Evolutionary conservation across 305 asterid genomes (phyloP), one percentile per base, ranked within the genome.

Genomic region (Fraxinus nigra): DNA sequence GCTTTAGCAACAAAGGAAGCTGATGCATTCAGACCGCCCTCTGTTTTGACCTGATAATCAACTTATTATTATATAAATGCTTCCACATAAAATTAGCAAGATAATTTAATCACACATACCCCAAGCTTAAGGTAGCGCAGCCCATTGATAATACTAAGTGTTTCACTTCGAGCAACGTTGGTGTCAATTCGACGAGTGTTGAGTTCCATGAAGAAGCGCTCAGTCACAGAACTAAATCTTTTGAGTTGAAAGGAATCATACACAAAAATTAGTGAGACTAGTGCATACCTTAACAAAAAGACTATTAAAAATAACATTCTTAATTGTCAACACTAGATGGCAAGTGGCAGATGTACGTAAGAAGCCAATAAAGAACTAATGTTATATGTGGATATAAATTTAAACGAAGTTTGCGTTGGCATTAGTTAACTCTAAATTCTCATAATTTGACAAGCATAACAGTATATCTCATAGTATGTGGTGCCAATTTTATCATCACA

Each of bases 1-100:
- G 98, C 99, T 90, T 97, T 97, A 46, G 98, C 98, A 79, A 97
- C 96, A 90, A 97, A 97, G 81, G 99, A 97, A 77, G 99, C 99
- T 63, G 98, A 97, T 78, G 99, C 99, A 87, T 97, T 94, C 87
- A 97, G 87, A 78, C 98, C 97, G 81, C 98, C 99, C 89, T 97
- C 98, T 59, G 98, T 92, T 87, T 97, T 93, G 51, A 97, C 98
- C 99, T 97, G 95, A 81, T 87, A 89, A 82, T 80, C 83, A 89
- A 76, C 83, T 82, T 82, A 78, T 78, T n/a, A 79, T 88, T 85
- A 84, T 61, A 67, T 75, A 80, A 84, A 85, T 80, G 83, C 40
- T 77, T 77, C 83, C 83, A 43, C 24, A 72, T 79, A 72, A 87
- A 81, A 33, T 83, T 67, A 81, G 74, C 51, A 5, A 76, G 61